phyloP scores from a whole-genome alignment of 768 basidiomycete genomes.

The Tephrocybe sp. region DNA sequence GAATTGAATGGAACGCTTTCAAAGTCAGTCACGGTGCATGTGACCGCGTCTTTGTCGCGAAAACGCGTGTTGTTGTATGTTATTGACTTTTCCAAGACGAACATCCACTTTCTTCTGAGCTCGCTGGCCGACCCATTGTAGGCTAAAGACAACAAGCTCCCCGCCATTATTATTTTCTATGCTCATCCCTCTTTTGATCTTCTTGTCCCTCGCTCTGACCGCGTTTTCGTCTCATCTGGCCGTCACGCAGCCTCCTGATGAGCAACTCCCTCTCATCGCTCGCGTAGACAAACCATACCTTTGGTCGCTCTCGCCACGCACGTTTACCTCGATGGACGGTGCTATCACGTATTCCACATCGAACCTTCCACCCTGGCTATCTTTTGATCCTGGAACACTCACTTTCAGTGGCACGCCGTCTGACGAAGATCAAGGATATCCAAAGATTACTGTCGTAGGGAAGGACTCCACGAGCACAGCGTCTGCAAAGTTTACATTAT shows the following conservation, averaged over 20 bases:
- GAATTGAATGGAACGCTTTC: constrained; percentile 3
- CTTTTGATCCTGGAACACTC: constrained; percentile 57
- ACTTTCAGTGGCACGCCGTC: constrained; percentile 73
- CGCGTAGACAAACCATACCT: constrained; percentile 59
- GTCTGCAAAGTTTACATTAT: constrained; percentile 52
- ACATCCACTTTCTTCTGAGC: constrained; percentile 31
- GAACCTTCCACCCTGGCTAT: constrained; percentile 71
- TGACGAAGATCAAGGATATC: constrained; percentile 58
- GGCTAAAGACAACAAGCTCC: constrained; percentile 35
- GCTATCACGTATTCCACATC: constrained; percentile 49
- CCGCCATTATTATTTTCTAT: constrained; percentile 59
- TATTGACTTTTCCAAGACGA: constrained; percentile 21
- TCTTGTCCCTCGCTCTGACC: constrained; percentile 37
- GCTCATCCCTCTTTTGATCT: constrained; percentile 57
- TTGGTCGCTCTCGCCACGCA: constrained; percentile 65
- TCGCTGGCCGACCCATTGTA: constrained; percentile 59
- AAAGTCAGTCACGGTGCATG: background rate
- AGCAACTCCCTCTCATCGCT: constrained; percentile 79
- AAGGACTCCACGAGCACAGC: constrained; percentile 49
- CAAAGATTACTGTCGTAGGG: constrained; percentile 61
- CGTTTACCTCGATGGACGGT: constrained; percentile 56
- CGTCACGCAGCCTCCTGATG: constrained; percentile 58
- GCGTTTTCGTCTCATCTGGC: constrained; percentile 42
- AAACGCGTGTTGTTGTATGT: constrained; percentile 25
- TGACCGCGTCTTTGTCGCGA: no score